Evolutionary conservation across 768 basidiomycete genomes (phyloP), one percentile per base, ranked within the genome.

Genomic region (Mycena metata): DNA sequence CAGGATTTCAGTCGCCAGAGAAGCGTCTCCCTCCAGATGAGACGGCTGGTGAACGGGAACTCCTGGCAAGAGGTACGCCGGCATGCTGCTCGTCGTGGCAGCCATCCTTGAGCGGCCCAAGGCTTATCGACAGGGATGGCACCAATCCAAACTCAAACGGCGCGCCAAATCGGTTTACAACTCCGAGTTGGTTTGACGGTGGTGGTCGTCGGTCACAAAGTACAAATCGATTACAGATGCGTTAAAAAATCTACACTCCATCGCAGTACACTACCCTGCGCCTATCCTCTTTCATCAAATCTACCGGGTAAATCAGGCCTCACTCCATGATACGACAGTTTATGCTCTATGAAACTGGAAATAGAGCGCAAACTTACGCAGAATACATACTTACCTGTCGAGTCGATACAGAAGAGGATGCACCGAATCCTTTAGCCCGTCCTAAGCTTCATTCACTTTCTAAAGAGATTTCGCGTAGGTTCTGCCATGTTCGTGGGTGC

Each of bases 1-100:
- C 74, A 96, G 87, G 82, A 96, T 91, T 86, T 95, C 94, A 67
- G 94, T 96, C 69, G 95, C 94, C 74, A 95, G 86, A 71, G 87
- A 85, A 63, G 91, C 82, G 84, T 96, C 93, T 73, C 92, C 90
- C 78, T 94, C 93, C 64, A 94, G 88, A 80, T 94, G 91, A 74
- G 90, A 82, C 74, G 92, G 93, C 77, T 93, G 94, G 75, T 88
- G 82, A 71, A 91, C 88, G 64, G 89, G 84, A 69, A 91, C 91
- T 78, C 90, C 89, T 79, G 89, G 88, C 76, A 90, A 82, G 85
- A 93, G 82, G 80, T 88, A 94, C 73, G 86, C 87, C 73, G 92
- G 90, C 77, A 90, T 80, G 79, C 84, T 86, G 75, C 90, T 89
- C 79, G 90, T 89, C 79, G 90, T 89, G 74, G 91, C 89, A 75